phyloP scores from a whole-genome alignment of 495 filamentous ascomycete genomes.

The Hypoxylon cercidicola region DNA sequence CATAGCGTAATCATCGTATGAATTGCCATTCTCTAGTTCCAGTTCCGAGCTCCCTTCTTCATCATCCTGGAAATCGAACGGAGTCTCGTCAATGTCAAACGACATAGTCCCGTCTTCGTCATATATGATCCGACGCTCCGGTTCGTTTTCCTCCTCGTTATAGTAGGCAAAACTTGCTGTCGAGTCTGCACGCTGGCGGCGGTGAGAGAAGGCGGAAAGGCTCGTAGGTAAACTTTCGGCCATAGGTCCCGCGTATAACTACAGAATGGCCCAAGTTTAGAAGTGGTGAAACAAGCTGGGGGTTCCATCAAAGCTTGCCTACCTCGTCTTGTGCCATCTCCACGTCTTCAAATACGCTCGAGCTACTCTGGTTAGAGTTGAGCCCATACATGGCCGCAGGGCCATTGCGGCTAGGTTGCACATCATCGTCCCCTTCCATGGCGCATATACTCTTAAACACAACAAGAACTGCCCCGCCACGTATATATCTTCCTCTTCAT shows the following conservation, averaged over 20 bases:
- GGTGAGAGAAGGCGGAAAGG: slow-evolving; percentile 85
- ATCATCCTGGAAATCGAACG: slow-evolving; percentile 53
- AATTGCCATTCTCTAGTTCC: slow-evolving; percentile 52
- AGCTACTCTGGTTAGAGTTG: slow-evolving; percentile 79
- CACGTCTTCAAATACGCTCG: slow-evolving; percentile 92
- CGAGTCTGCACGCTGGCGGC: slow-evolving; percentile 80
- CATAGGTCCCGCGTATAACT: slow-evolving; percentile 93
- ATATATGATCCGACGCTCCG: slow-evolving; percentile 35
- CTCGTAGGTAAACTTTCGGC: slow-evolving; percentile 95
- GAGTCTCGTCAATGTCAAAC: slow-evolving; percentile 52
- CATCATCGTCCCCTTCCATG: slow-evolving; percentile 48
- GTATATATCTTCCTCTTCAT: slow-evolving; percentile 15
- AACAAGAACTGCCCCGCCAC: slow-evolving; percentile 10
- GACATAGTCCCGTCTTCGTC: slow-evolving; percentile 27
- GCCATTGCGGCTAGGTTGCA: slow-evolving; percentile 48
- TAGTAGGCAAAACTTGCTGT: slow-evolving; percentile 92
- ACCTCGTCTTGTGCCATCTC: slow-evolving; percentile 99
- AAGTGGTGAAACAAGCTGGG: slow-evolving; percentile 5
- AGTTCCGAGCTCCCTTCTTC: slow-evolving; percentile 51
- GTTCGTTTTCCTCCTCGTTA: slow-evolving; percentile 68
- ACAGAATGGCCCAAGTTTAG: slow-evolving; percentile 34
- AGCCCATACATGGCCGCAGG: slow-evolving; percentile 63
- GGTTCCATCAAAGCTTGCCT: slow-evolving; percentile 28
- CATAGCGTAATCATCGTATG: slow-evolving; percentile 52
- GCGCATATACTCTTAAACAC: slow-evolving; percentile 7